These are phyloP conservation scores for Trichocomaceae sp. DNA, from an alignment of 2,329 filamentous ascomycete genomes.

Conservation along the genomic window DNA sequence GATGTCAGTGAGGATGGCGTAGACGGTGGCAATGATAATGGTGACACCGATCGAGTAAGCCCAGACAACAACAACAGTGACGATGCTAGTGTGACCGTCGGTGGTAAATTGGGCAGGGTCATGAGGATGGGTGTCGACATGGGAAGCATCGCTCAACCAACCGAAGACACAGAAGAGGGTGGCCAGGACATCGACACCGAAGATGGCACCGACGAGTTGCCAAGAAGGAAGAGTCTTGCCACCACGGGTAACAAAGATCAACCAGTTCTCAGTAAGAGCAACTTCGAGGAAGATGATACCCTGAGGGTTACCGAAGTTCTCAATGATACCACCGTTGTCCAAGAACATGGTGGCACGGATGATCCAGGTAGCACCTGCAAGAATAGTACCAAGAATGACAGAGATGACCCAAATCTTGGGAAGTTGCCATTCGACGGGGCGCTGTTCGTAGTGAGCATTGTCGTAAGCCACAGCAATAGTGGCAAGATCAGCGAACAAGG, in stretches of 20 bases:
- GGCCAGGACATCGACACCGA: conserved; percentile 60
- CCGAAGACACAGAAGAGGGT: conserved; percentile 66
- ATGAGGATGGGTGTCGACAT: conserved; percentile 22
- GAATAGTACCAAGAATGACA: conserved; percentile 51
- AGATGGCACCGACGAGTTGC: conserved; percentile 61
- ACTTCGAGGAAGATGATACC: conserved; percentile 78
- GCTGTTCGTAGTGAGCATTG: conserved; percentile 63
- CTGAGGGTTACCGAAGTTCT: conserved; percentile 64
- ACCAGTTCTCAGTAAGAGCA: conserved; percentile 84
- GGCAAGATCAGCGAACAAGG: conserved; percentile 66
- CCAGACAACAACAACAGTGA: conserved; percentile 49
- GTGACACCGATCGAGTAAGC: conserved; percentile 49
- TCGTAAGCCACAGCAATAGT: conserved; percentile 69
- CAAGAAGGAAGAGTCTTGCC: conserved; percentile 63
- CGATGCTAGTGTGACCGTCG: conserved; percentile 51
- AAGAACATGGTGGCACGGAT: conserved; percentile 61
- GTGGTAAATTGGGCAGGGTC: conserved; percentile 32
- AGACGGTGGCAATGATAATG: conserved; percentile 48
- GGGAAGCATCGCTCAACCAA: conserved; percentile 57
- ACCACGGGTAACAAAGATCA: conserved; percentile 87
- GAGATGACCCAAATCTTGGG: conserved; percentile 67
- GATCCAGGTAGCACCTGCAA: conserved; percentile 63
- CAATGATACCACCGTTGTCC: conserved; percentile 59
- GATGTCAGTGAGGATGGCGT: conserved; percentile 44
- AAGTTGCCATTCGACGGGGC: conserved; percentile 68